Evolutionary conservation across 225 moss, liverwort and hornwort genomes (phyloP), one percentile per base, ranked within the genome.

Genomic region (Antitrichia curtipendula): DNA sequence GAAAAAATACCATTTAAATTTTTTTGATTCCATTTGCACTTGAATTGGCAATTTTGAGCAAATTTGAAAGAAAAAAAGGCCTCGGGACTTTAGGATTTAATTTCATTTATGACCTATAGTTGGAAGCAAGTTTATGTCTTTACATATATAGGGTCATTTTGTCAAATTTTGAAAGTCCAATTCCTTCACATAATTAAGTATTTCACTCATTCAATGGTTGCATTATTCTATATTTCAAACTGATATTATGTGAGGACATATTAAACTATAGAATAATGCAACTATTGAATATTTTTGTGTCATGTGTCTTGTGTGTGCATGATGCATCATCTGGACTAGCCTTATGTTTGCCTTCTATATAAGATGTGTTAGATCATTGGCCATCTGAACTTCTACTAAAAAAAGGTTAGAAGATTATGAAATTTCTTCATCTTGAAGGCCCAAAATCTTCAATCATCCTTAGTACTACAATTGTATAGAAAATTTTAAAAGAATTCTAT

Each of bases 241-340:
- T 0, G 2, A 16, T 71, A 40, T 71, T 43, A 27, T 43, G 0
- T 4, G 2, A 28, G 28, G 16, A 71, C 3, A 9, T 43, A 71
- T 28, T 71, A 12, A 43, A 27, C 3, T 16, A 28, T 43, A 43
- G 3, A 27, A 68, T 68, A 24, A 23, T 40, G 13, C 69, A 40
- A 23, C 0, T 4, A 3, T 13, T 14, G 12, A 40, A 69, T 68
- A 13, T 13, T 40, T 63, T 32, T 63, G 5, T 16, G 1, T 16
- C 31, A 16, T 0, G 0, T 63, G 9, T 63, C 17, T 32, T 63
- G 9, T 17, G 8, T 2, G 0, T 32, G 17, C 16, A 31, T 4
- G 7, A 32, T 63, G 32, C 32, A 17, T 63, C 9, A 16, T 63
- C 32, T 63, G 32, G 32, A 17, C 8, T 63, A n/a, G 38, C 22